Percentiles rank a stretch among this genome's conserved stretches.
Evolutionary conservation across 441 rosid genomes (phyloP).

Genomic region (Adansonia madagascariensis): DNA sequence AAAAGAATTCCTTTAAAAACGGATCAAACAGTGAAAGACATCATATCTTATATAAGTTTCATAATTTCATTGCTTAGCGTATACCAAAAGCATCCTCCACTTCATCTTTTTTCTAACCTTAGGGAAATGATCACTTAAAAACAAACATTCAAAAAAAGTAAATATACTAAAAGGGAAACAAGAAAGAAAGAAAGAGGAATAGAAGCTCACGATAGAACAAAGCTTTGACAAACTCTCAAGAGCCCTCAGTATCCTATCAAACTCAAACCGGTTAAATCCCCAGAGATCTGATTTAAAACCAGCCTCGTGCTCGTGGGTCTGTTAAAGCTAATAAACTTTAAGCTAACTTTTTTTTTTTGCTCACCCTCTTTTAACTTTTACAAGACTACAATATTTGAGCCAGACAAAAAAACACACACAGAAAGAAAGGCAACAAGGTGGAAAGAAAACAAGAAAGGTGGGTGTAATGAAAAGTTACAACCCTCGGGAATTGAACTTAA

Average conservation of each 20-base stretch:
- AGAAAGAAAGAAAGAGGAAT: constrained; percentile 4
- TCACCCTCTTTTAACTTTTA: constrained; percentile 26
- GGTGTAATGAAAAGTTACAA: constrained; percentile 27
- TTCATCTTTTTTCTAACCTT: not conserved
- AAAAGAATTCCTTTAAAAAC: constrained; percentile 10
- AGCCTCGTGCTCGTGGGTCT: constrained; percentile 20
- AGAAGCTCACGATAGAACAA: constrained; percentile 31
- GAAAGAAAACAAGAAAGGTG: constrained; percentile 24
- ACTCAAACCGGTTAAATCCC: constrained; percentile 27
- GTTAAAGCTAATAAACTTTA: constrained; percentile 27
- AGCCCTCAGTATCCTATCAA: not conserved
- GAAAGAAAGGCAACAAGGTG: not conserved
- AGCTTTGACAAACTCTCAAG: constrained; percentile 34
- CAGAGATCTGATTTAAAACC: constrained; percentile 48
- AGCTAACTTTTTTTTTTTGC: constrained; percentile 17
- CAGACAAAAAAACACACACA: constrained; percentile 46
- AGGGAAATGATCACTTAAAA: constrained; percentile 31
- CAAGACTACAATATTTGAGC: constrained; percentile 33
- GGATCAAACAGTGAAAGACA: constrained; percentile 15
- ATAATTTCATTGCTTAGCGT: constrained; percentile 36
- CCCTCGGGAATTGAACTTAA: constrained; percentile 62
- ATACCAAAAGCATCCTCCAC: constrained; percentile 40
- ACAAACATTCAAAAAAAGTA: not conserved
- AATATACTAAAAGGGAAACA: constrained; percentile 21
- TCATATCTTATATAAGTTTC: constrained; percentile 6